Base-by-base conservation (phyloP, 1,139 yeast genomes). In the Pneumocystis oryctolagi region DNA sequence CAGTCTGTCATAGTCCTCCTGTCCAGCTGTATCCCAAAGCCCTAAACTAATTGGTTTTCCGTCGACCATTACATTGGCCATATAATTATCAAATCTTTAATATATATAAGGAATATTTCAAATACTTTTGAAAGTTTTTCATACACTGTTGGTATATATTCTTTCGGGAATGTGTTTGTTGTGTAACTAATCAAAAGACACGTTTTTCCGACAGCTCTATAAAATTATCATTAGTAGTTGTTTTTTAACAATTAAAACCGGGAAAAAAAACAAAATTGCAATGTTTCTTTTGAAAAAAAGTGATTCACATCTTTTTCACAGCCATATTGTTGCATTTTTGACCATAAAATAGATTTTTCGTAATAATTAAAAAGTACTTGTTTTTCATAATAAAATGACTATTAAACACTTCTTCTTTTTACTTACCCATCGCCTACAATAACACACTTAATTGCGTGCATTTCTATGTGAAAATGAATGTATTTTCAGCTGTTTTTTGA, bases 1-100 rank as follows among this genome's bases (percentile, higher is more conserved):
- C 72, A 89, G 79, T 67, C 96, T 79, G 73, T 89, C 96, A 74
- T 89, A 89, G 73, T 89, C 97, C 71, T 87, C 87, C 75, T 89
- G 97, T 35, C 97, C 97, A 8, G 97, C 97, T n/a, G 97, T 89
- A 80, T 89, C 97, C 96, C 96, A 89, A 62, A 89, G 79, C 31
- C 95, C 95, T 62, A 89, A 78, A 55, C 65, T 67, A 53, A 87
- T 84, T 63, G 86, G 85, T 70, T 84, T 89, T 58, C 87, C 87
- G 70, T 86, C 92, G 55, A 85, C 85, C 81, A 87, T 83, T 42
- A 89, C 90, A 60, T 87, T 85, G 25, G 96, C 94, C 3, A 95
- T 82, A 73, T 89, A 89, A 75, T 89, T 88, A 72, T 89, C 96
- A 72, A 88, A 88, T 12, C 73, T 71, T 61, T 16, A 37, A 47